Percentiles rank a stretch among this genome's conserved stretches.
These are phyloP conservation scores for Trichoderma gracile DNA, from an alignment of 2,329 filamentous ascomycete species.

Conservation along the genomic window DNA sequence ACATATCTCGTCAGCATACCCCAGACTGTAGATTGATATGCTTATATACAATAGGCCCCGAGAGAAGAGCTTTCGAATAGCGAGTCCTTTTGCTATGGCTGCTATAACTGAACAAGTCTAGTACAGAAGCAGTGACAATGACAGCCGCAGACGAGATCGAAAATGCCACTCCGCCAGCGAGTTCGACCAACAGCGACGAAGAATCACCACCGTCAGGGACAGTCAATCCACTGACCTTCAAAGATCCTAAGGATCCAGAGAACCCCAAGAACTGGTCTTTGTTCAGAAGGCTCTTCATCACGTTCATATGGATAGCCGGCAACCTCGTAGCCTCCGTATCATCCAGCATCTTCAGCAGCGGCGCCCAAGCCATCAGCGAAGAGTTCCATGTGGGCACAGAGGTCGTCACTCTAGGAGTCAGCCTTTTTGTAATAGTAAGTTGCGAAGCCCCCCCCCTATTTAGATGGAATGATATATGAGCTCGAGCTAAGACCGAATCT, in stretches of 20 bases:
- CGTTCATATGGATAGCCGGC: slow-evolving; percentile 20
- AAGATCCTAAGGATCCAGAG: not conserved
- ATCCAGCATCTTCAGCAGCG: slow-evolving; percentile 24
- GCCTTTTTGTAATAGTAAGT: slow-evolving; percentile 21
- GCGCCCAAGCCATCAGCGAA: slow-evolving; percentile 22
- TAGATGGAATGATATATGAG: no score
- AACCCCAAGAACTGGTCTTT: slow-evolving; percentile 21
- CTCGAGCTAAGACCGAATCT: not conserved
- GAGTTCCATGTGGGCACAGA: slow-evolving; percentile 15
- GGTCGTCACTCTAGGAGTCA: slow-evolving; percentile 22
- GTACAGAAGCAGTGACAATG: not conserved
- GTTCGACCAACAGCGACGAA: slow-evolving; percentile 4
- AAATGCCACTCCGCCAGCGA: not conserved
- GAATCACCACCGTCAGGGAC: not conserved
- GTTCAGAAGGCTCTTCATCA: slow-evolving; percentile 4
- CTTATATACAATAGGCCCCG: not conserved
- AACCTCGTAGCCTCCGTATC: slow-evolving; percentile 17
- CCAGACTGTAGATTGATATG: not conserved
- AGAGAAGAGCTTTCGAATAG: not conserved
- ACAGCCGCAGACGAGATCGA: slow-evolving; percentile 6
- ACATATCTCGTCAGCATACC: not conserved
- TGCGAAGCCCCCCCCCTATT: not conserved
- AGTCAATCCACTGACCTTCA: not conserved
- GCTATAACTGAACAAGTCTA: not conserved
- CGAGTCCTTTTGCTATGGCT: not conserved